Conservation (phyloP, 2,329 filamentous ascomycete species). For the Coleophoma eucalyptorum region DNA sequence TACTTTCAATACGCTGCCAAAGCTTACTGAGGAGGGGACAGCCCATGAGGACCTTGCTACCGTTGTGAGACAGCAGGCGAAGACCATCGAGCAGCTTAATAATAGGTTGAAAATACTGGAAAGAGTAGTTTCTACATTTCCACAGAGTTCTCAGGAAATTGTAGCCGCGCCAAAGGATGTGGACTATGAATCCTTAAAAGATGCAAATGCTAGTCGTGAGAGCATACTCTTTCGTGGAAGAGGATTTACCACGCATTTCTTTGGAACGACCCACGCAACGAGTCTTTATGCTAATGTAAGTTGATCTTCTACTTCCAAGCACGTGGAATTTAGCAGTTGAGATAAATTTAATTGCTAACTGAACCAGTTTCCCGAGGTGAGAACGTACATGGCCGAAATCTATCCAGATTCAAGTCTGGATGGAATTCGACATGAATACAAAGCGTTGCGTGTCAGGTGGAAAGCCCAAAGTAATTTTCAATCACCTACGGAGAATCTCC, state of each 20-base stretch:
- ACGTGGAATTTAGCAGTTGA: neutral
- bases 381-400: neutral
- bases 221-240: slow-evolving; percentile 1
- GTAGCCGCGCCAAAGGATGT: no score
- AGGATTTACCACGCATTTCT: slow-evolving; percentile 3
- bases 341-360: neutral
- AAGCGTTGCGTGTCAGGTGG: neutral
- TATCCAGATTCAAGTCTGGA: neutral
- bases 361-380: neutral
- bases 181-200: neutral
- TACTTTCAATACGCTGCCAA: neutral
- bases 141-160: no score
- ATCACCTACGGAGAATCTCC: neutral
- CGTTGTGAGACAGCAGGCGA: neutral
- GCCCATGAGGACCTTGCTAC: neutral
- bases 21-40: neutral
- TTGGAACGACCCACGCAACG: slow-evolving; percentile 1
- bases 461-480: neutral
- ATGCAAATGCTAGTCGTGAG: neutral
- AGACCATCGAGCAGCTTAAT: neutral
- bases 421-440: neutral
- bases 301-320: neutral
- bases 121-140: neutral
- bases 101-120: neutral
- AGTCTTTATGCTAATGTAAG: neutral